Conservation (phyloP, 768 basidiomycete genomes). For the Porpolomopsis calyptriformis region DNA sequence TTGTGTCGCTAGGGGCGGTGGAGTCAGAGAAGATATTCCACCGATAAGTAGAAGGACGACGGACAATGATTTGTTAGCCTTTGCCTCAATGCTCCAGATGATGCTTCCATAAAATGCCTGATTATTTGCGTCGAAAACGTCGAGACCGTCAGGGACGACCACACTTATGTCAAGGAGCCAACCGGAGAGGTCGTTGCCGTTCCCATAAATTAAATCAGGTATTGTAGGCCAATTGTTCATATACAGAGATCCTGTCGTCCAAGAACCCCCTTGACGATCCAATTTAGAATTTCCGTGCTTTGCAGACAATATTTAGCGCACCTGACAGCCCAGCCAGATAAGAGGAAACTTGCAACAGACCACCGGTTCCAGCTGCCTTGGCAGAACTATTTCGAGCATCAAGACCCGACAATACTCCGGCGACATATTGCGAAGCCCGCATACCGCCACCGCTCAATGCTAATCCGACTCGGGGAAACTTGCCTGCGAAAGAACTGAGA, state of each 20-base stretch:
- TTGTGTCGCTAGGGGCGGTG: constrained; percentile 39
- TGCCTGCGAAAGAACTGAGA: constrained; percentile 28
- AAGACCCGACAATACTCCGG: constrained; percentile 44
- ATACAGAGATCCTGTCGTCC: constrained; percentile 52
- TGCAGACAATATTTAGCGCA: constrained; percentile 13
- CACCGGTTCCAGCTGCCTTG: constrained; percentile 50
- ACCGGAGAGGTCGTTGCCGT: constrained; percentile 33
- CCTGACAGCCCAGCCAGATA: constrained; percentile 63
- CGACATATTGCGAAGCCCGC: constrained; percentile 57
- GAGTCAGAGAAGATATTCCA: neutral
- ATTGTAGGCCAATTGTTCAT: constrained; percentile 55
- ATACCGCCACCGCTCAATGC: constrained; percentile 66
- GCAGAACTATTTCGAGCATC: constrained; percentile 53
- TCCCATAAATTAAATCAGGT: constrained; percentile 50
- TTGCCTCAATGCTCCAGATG: constrained; percentile 44
- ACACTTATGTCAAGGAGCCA: constrained; percentile 52
- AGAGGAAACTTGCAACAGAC: constrained; percentile 57
- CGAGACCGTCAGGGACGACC: constrained; percentile 40
- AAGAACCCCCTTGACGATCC: constrained; percentile 43
- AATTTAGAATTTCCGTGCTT: too few species aligned
- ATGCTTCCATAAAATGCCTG: constrained; percentile 45
- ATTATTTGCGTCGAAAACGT: constrained; percentile 36
- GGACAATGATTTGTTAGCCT: constrained; percentile 44
- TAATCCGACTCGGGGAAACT: constrained; percentile 45
- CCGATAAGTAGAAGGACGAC: constrained; percentile 15